These are phyloP conservation scores for Apiospora hydei DNA, from an alignment of 2,329 filamentous ascomycete genomes.

Conservation along the genomic window DNA sequence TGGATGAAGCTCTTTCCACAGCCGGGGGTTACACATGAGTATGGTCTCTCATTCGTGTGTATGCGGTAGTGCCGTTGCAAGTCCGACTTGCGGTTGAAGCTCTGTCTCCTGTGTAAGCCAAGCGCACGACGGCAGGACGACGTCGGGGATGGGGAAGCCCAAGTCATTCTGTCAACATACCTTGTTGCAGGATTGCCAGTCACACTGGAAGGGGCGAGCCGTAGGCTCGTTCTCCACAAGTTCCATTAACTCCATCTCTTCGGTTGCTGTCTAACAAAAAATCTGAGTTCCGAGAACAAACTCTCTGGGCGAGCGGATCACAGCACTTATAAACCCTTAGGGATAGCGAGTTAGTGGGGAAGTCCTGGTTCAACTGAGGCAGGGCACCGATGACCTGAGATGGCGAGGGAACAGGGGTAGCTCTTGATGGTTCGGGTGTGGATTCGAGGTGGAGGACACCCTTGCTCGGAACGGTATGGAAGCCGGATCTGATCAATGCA, in stretches of 20 bases:
- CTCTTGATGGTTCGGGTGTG: constrained; percentile 39
- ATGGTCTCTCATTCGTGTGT: constrained; percentile 75
- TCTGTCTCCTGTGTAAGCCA: constrained; percentile 51
- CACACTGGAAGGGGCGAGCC: constrained; percentile 68
- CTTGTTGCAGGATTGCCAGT: constrained; percentile 69
- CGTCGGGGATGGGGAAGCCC: background rate
- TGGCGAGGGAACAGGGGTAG: constrained; percentile 34
- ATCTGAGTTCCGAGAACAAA: constrained; percentile 18
- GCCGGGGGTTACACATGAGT: constrained; percentile 64
- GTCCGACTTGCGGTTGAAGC: constrained; percentile 77
- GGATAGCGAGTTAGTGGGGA: constrained; percentile 33
- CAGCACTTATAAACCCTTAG: constrained; percentile 43
- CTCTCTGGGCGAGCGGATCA: constrained; percentile 35
- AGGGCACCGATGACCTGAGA: constrained; percentile 35
- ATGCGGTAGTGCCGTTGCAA: constrained; percentile 75
- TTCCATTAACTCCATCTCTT: constrained; percentile 68
- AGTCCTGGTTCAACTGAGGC: constrained; percentile 29
- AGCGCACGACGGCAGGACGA: constrained; percentile 25
- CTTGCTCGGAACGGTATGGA: constrained; percentile 42
- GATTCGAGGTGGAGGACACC: constrained; percentile 40
- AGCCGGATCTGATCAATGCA: constrained; percentile 48
- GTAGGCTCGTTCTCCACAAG: constrained; percentile 70
- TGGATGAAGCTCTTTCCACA: constrained; percentile 78
- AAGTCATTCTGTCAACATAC: constrained; percentile 46
- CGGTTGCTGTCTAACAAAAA: constrained; percentile 1